A percentile compares a stretch with the other conserved stretches of the same genome.
Conservation (phyloP, 2,329 filamentous ascomycete species). For the Myrmaecium sp. region DNA sequence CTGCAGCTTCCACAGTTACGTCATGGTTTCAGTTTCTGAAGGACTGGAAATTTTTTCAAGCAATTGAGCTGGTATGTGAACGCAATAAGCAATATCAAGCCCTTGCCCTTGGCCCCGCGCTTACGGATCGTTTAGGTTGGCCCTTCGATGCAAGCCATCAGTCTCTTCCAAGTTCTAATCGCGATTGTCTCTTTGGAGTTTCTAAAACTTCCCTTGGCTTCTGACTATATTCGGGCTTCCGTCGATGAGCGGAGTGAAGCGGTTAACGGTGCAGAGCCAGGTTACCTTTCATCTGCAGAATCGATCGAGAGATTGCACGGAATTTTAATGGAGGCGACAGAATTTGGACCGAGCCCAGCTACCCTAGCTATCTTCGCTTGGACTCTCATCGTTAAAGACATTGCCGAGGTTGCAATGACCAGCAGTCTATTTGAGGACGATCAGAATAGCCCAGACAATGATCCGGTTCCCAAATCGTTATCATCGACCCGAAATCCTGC, state of each 20-base stretch:
- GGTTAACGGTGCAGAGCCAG: conserved; percentile 19
- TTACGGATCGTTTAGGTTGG: no score
- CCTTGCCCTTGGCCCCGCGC: no score
- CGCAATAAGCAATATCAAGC: conserved; percentile 2
- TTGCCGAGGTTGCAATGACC: conserved; percentile 2
- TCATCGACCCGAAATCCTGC: no score
- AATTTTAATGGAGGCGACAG: conserved; percentile 46
- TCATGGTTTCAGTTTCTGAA: conserved; percentile 16
- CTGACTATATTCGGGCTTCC: no score
- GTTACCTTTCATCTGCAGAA: conserved; percentile 53
- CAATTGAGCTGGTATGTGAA: conserved; percentile 37
- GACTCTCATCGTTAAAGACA: conserved; percentile 41
- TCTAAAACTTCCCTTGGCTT: conserved; percentile 54
- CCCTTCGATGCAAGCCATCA: no score
- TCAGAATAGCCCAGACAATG: no score
- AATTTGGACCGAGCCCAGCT: conserved; percentile 41
- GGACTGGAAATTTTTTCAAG: conserved; percentile 43
- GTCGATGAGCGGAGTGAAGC: conserved; percentile 2
- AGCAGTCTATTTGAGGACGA: no score
- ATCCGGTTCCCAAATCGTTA: no score
- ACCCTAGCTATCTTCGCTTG: conserved; percentile 66
- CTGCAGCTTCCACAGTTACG: conserved; percentile 14
- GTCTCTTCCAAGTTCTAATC: conserved; percentile 51
- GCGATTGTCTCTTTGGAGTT: conserved; percentile 55
- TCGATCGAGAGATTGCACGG: conserved; percentile 58